A percentile compares a stretch with the other conserved stretches of the same genome.
Evolutionary conservation across 495 filamentous ascomycete species (phyloP).

Genomic region (Podospora anserina): DNA sequence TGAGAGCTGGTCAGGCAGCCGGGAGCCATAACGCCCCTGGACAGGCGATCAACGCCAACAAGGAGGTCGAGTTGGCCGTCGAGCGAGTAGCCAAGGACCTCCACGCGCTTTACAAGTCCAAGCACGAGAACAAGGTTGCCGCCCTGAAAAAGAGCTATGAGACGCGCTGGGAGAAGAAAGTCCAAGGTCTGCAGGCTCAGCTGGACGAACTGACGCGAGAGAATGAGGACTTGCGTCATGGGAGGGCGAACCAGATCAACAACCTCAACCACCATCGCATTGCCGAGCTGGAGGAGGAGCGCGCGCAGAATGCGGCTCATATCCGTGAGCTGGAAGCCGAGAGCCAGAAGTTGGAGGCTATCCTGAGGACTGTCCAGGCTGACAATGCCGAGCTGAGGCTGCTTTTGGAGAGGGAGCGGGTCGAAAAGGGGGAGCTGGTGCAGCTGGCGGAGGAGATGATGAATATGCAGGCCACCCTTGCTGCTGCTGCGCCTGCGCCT

Average conservation of each 20-base stretch:
- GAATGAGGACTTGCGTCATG: slow-evolving; percentile 66
- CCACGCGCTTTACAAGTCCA: slow-evolving; percentile 90
- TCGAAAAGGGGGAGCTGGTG: slow-evolving; percentile 94
- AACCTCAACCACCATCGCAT: slow-evolving; percentile 51
- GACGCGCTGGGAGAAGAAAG: slow-evolving; percentile 79
- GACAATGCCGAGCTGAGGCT: slow-evolving; percentile 62
- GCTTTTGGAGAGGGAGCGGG: slow-evolving; percentile 71
- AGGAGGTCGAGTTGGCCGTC: slow-evolving; percentile 80
- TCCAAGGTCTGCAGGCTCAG: slow-evolving; percentile 67
- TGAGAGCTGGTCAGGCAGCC: slow-evolving; percentile 53
- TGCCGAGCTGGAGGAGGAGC: slow-evolving; percentile 44
- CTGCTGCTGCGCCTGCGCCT: slow-evolving; percentile 15
- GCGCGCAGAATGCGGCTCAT: slow-evolving; percentile 48
- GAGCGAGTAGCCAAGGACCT: slow-evolving; percentile 85
- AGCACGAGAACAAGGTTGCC: slow-evolving; percentile 92
- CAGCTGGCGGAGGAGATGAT: slow-evolving; percentile 87
- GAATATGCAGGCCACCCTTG: slow-evolving; percentile 45
- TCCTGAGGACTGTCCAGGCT: slow-evolving; percentile 60
- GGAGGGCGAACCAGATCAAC: slow-evolving; percentile 59
- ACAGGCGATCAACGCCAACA: slow-evolving; percentile 30
- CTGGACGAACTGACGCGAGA: slow-evolving; percentile 65
- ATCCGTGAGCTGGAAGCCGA: slow-evolving; percentile 61
- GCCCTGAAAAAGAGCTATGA: slow-evolving; percentile 96
- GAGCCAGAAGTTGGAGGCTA: slow-evolving; percentile 66
- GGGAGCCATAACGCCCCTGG: slow-evolving; percentile 25